These are phyloP conservation scores for Didymella exigua DNA, from an alignment of 2,329 filamentous ascomycete genomes.

Conservation along the genomic window DNA sequence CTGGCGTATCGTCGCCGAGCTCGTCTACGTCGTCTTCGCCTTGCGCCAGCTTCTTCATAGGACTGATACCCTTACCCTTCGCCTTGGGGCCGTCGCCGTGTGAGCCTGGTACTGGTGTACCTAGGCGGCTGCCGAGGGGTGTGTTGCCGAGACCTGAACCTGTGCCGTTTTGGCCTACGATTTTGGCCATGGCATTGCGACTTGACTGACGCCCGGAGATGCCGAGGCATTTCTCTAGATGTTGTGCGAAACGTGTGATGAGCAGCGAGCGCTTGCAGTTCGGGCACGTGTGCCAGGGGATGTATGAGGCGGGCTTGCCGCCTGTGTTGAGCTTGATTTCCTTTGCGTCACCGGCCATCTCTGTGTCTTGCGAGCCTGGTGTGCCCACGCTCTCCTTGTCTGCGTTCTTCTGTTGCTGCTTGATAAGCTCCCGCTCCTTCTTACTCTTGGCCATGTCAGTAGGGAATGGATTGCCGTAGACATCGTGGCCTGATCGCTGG, in stretches of 20 bases:
- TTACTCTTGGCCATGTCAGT: constrained; percentile 74
- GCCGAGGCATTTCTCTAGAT: constrained; percentile 66
- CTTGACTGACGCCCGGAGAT: constrained; percentile 60
- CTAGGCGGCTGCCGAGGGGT: constrained; percentile 51
- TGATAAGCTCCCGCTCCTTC: constrained; percentile 69
- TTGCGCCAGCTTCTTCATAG: constrained; percentile 37
- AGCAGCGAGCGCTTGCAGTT: constrained; percentile 66
- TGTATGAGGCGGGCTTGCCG: constrained; percentile 53
- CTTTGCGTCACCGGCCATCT: constrained; percentile 46
- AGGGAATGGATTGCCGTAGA: constrained; percentile 82
- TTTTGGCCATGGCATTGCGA: constrained; percentile 56
- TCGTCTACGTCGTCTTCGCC: constrained; percentile 38
- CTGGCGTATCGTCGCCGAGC: constrained; percentile 50
- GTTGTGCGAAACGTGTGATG: constrained; percentile 65
- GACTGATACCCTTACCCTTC: constrained; percentile 43
- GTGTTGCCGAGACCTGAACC: constrained; percentile 51
- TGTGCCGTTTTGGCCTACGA: constrained; percentile 46
- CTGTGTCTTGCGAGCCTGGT: constrained; percentile 53
- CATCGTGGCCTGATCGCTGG: constrained; percentile 75
- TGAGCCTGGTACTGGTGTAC: constrained; percentile 48
- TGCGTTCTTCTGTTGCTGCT: constrained; percentile 50
- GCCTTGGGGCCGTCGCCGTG: constrained; percentile 33
- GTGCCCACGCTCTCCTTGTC: constrained; percentile 54
- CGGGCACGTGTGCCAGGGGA: constrained; percentile 63
- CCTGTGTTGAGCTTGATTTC: constrained; percentile 57